Base-by-base conservation (phyloP, 1,139 yeast species). In the Yamadazyma triangularis region DNA sequence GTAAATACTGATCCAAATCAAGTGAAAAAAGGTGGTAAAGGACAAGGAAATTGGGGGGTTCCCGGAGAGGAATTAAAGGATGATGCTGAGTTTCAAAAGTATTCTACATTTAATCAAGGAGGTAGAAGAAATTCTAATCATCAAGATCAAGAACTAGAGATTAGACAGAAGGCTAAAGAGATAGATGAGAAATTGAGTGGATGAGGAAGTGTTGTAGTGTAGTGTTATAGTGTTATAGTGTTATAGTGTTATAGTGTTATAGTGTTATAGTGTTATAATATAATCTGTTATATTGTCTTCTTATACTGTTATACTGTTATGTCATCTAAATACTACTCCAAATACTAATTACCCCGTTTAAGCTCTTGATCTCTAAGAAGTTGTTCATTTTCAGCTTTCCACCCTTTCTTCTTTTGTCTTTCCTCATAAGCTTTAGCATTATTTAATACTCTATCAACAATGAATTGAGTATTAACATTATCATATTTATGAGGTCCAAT, bases 11-110 rank as follows among this genome's bases (percentile, higher is more conserved):
- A 79, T 39, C 94, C 95, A 35, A 79, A 77, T 51, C 75, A 78
- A 52, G 71, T 83, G 35, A 87, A 87, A 74, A 87, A 86, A 60
- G 70, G 72, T 38, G 96, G 96, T 34, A 86, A 84, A 28, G 96
- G 96, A 32, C 78, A 77, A 48, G 77, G 75, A 39, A 80, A 80
- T 47, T 80, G 88, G 88, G 89, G 89, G 21, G 58, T 64, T 39
- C 70, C 77, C 4, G 87, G 86, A 22, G 87, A 79, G 44, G 88
- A 81, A 45, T 50, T 79, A 36, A 60, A 67, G 32, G 83, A 53
- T 29, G 58, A 56, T 8, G 45, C 41, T 4, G 47, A 45, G 21
- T 44, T 32, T 30, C 44, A 45, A 30, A 9, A 9, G 6, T 18
- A 18, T 18, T 6, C 6, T 9, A 39, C 52, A 35, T 57, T 56